These are phyloP conservation scores for Ophiocordyceps unilateralis DNA, from an alignment of 2,329 filamentous ascomycete species.

Conservation along the genomic window DNA sequence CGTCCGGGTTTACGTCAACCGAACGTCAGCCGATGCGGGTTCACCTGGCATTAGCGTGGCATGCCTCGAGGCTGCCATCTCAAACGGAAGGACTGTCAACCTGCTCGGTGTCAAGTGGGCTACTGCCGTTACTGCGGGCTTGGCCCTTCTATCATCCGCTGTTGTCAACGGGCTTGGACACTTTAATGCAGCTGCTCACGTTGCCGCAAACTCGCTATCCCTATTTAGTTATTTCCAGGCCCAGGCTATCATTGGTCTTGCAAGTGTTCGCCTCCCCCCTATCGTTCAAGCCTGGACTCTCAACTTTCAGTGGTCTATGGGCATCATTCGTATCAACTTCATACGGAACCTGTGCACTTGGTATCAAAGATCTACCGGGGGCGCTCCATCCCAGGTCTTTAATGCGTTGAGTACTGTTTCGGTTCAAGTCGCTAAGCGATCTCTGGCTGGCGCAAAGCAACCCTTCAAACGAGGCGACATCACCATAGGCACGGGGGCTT, in stretches of 20 bases:
- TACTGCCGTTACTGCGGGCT: conserved; percentile 71
- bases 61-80: conserved; percentile 74
- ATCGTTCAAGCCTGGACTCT: conserved; percentile 89
- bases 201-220: conserved; percentile 85
- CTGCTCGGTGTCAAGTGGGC: conserved; percentile 78
- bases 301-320: conserved; percentile 97
- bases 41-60: conserved; percentile 44
- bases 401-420: conserved; percentile 58
- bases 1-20: conserved; percentile 67
- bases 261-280: conserved; percentile 63
- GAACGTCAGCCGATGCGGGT: conserved; percentile 24
- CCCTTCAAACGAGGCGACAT: conserved; percentile 36
- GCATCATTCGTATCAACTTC: conserved; percentile 72
- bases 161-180: conserved; percentile 81
- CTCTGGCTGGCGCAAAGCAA: conserved; percentile 18
- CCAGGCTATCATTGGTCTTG: conserved; percentile 80
- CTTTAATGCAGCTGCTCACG: conserved; percentile 85
- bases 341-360: conserved; percentile 80
- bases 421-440: conserved; percentile 62
- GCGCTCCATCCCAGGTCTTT: conserved; percentile 62
- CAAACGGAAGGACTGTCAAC: conserved; percentile 85
- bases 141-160: conserved; percentile 70
- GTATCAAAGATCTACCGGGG: conserved; percentile 89
- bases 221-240: conserved; percentile 90
- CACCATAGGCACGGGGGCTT: conserved; percentile 34